These are phyloP conservation scores for Corchorus olitorius DNA, from an alignment of 345 rosid genomes.

Conservation along the genomic window DNA sequence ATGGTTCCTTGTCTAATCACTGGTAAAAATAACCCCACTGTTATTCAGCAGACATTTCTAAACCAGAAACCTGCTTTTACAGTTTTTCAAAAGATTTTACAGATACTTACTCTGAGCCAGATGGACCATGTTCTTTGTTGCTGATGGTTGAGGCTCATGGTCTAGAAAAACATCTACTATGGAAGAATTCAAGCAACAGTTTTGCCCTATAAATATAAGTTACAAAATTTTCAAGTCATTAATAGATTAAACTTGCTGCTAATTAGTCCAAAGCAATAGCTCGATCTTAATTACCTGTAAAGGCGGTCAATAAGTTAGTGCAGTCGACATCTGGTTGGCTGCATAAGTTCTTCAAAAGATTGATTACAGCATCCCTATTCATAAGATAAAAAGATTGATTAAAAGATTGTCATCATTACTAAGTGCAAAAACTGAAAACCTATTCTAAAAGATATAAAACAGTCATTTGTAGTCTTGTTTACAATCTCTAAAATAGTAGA, in stretches of 20 bases:
- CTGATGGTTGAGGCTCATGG: constrained; percentile 55
- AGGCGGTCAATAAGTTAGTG: constrained; percentile 41
- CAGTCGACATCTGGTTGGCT: constrained; percentile 41
- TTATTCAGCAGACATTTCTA: neutral
- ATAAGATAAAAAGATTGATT: neutral
- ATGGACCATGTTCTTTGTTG: constrained; percentile 64
- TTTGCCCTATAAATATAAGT: constrained; percentile 39
- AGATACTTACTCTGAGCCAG: constrained; percentile 51
- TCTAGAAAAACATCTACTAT: constrained; percentile 39
- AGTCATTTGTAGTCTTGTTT: neutral
- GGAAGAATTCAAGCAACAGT: constrained; percentile 59
- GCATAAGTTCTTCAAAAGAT: constrained; percentile 42
- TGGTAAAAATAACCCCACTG: neutral
- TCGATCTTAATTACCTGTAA: constrained; percentile 41
- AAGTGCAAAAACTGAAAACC: neutral
- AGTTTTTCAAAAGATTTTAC: neutral
- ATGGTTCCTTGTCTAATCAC: constrained; percentile 51
- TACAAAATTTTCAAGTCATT: neutral
- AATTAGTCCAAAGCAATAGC: neutral
- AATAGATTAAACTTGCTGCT: neutral
- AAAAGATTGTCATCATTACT: neutral
- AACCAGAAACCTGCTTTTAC: neutral
- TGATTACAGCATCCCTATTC: constrained; percentile 37
- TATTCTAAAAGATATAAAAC: neutral
- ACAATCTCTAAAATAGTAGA: neutral